These are phyloP conservation scores for Iris pallida DNA, from an alignment of 116 monocot genomes.

Conservation along the genomic window DNA sequence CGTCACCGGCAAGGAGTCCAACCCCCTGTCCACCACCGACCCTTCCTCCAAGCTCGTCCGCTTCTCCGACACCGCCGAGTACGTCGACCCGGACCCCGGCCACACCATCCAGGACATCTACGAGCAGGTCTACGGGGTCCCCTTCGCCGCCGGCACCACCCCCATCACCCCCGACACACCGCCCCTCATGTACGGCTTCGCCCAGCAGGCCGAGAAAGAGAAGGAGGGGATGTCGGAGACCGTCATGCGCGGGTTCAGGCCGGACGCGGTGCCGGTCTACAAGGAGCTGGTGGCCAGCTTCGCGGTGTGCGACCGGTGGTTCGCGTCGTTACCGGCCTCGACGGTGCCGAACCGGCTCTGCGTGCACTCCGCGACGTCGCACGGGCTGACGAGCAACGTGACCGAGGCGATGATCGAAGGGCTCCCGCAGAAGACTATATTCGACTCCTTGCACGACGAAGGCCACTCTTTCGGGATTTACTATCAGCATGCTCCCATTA, in stretches of 20 bases:
- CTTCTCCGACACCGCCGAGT: constrained; percentile 52
- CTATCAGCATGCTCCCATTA: constrained; percentile 84
- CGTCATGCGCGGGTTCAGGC: constrained; percentile 83
- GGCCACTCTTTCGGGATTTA: constrained; percentile 78
- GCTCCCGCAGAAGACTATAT: constrained; percentile 87
- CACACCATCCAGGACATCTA: constrained; percentile 95
- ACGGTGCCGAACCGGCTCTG: constrained; percentile 89
- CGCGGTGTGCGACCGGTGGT: constrained; percentile 89
- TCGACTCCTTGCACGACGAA: constrained; percentile 75
- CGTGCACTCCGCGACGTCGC: constrained; percentile 91
- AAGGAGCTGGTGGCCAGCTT: constrained; percentile 69
- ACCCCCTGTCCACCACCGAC: constrained; percentile 59
- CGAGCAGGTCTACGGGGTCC: constrained; percentile 75
- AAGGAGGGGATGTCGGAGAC: constrained; percentile 49
- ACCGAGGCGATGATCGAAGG: constrained; percentile 51
- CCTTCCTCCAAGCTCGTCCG: constrained; percentile 31
- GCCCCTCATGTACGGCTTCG: constrained; percentile 81
- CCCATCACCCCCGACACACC: constrained; percentile 43
- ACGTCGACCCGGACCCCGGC: constrained; percentile 92
- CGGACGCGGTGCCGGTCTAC: constrained; percentile 76
- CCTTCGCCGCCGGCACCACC: constrained; percentile 31
- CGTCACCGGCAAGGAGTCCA: constrained; percentile 45
- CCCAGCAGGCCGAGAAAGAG: constrained; percentile 71
- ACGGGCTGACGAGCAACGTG: constrained; percentile 73
- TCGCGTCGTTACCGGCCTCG: constrained; percentile 83